Base-by-base conservation (phyloP, 164 flowering plant species). In the Nymphaea colorata region DNA sequence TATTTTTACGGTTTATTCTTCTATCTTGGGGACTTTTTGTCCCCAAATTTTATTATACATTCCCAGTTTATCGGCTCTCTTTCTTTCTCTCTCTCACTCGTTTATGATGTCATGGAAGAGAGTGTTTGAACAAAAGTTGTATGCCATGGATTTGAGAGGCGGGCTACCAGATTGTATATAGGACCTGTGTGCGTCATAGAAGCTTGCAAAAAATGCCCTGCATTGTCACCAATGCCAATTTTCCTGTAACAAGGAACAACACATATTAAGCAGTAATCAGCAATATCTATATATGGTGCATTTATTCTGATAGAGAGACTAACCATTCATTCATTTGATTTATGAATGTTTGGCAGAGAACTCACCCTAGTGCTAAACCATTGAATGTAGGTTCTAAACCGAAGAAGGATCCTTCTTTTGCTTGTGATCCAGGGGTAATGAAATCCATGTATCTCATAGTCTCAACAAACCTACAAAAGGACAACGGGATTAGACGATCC, bases 361-460 rank as follows among this genome's bases (percentile, higher is more conserved):
- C 59, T 68, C 85, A 91, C 97, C 96, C 96, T 2, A 94, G 94
- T 75, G 85, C 96, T 61, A 89, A 66, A 12, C 97, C 98, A 82
- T 84, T 87, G 4, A 93, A 72, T n/a, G 97, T 79, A 66, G 88
- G 87, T 83, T 93, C 98, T 51, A 93, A 14, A 44, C 97, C 97
- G 44, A 90, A 85, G 82, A 91, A 93, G 41, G 87, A 66, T 47
- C 92, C 93, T 41, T 84, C 87, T 72, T 75, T 69, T 2, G 92
- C 91, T 76, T 93, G 98, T 76, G 97, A 93, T 68, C 96, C 97
- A 45, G 98, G 97, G 68, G 59, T 75, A 42, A 64, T 69, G 79
- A 83, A 90, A 73, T 93, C 97, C 97, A 93, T 93, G 76, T 87
- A 87, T 74, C 98, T 82, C 78, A 87, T 91, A 4, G 96, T 93